These are phyloP conservation scores for Puccinia horiana DNA, from an alignment of 1,284 basidiomycete genomes.

Conservation along the genomic window DNA sequence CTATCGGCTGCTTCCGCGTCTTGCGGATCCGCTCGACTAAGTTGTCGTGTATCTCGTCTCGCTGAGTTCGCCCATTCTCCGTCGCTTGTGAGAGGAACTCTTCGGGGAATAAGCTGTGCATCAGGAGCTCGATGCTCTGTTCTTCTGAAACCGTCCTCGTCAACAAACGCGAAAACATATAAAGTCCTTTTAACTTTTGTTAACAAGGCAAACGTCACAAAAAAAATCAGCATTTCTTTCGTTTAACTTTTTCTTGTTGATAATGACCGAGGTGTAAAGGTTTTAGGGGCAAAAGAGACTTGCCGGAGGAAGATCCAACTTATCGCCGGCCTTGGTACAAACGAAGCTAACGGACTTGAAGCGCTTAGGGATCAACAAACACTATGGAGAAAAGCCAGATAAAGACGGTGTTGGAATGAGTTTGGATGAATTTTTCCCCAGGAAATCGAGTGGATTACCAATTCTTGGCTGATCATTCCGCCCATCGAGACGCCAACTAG, in stretches of 20 bases:
- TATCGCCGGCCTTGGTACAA: constrained; percentile 69
- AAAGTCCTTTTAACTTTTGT: constrained; percentile 13
- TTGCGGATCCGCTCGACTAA: not conserved
- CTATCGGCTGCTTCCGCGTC: not conserved
- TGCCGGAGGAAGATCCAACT: constrained; percentile 15
- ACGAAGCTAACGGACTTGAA: constrained; percentile 69
- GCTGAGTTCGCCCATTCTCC: not conserved
- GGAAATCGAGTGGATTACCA: not conserved
- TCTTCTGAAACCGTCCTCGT: not conserved
- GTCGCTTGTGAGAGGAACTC: not conserved
- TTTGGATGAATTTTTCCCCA: not conserved
- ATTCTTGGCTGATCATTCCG: constrained; percentile 71
- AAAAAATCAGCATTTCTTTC: not conserved
- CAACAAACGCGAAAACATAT: not conserved
- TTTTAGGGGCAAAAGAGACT: not conserved
- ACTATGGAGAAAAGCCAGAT: not conserved
- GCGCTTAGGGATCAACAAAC: constrained; percentile 64
- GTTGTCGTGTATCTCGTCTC: not conserved
- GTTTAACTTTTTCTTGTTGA: not conserved
- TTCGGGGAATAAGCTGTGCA: constrained; percentile 14
- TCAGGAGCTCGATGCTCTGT: not conserved
- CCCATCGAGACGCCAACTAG: constrained; percentile 80
- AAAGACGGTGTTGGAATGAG: not conserved
- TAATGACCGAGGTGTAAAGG: not conserved
- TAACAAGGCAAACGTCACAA: not conserved